Conservation (phyloP, 1,139 yeast genomes). For the Hansenula lynferdii region DNA sequence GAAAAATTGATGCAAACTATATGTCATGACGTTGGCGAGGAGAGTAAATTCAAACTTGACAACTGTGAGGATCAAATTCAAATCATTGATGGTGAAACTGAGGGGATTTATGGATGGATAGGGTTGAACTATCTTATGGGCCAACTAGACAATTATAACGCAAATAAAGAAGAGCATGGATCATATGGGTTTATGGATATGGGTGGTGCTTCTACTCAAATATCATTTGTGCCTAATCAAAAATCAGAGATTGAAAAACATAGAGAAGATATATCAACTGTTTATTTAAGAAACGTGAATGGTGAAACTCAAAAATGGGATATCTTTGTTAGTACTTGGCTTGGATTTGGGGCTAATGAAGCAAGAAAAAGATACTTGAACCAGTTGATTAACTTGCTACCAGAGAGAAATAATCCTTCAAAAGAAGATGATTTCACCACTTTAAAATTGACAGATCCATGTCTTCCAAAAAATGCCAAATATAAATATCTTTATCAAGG, state of each 20-base stretch:
- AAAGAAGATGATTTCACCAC: constrained; percentile 36
- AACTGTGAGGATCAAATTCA: constrained; percentile 60
- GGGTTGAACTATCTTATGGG: constrained; percentile 66
- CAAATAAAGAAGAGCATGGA: constrained; percentile 31
- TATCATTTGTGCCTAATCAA: constrained; percentile 69
- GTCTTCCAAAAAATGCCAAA: constrained; percentile 56
- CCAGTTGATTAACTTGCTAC: constrained; percentile 41
- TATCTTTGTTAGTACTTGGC: constrained; percentile 77
- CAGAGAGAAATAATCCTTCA: constrained; percentile 33
- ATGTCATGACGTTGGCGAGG: constrained; percentile 42
- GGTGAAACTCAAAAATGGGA: constrained; percentile 65
- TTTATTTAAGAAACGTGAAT: constrained; percentile 51
- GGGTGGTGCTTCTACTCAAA: constrained; percentile 88
- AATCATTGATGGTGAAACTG: constrained; percentile 76
- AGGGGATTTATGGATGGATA: constrained; percentile 80
- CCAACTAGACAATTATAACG: constrained; percentile 42
- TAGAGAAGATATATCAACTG: constrained; percentile 55
- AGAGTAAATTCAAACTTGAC: constrained; percentile 46
- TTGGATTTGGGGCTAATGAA: constrained; percentile 82
- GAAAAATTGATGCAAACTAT: constrained; percentile 43
- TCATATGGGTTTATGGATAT: constrained; percentile 82
- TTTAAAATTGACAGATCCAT: constrained; percentile 53
- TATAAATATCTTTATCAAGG: constrained; percentile 42
- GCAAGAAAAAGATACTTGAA: constrained; percentile 62
- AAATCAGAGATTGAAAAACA: constrained; percentile 49